Percentiles rank a stretch among this genome's conserved stretches.
phyloP scores from a whole-genome alignment of 2,329 filamentous ascomycete species.

The Aspergillus sp. region DNA sequence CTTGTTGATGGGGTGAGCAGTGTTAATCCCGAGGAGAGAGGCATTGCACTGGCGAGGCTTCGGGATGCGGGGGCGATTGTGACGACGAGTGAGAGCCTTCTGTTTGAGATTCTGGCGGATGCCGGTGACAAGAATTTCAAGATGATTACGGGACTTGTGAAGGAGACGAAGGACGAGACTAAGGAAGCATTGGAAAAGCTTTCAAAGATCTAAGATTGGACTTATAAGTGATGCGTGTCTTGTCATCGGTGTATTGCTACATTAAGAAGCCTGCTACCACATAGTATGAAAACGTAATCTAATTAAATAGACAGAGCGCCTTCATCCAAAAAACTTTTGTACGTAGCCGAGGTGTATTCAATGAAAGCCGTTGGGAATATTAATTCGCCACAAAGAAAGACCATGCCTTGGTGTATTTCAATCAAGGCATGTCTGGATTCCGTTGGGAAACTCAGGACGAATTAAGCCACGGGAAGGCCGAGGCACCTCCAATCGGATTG shows the following conservation, averaged over 20 bases:
- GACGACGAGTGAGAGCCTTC: slow-evolving; percentile 82
- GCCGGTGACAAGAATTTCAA: slow-evolving; percentile 70
- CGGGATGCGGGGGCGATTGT: slow-evolving; percentile 73
- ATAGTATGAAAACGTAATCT: slow-evolving; percentile 6
- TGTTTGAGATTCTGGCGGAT: slow-evolving; percentile 89
- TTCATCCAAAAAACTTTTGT: slow-evolving; percentile 10
- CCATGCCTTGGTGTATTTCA: slow-evolving; percentile 24
- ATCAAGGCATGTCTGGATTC: slow-evolving; percentile 19
- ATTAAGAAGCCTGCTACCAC: slow-evolving; percentile 12
- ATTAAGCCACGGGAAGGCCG: slow-evolving; percentile 92
- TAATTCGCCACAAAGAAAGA: neutral
- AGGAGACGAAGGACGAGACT: slow-evolving; percentile 71
- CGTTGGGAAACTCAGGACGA: slow-evolving; percentile 26
- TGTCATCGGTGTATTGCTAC: slow-evolving; percentile 11
- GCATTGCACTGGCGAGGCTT: slow-evolving; percentile 73
- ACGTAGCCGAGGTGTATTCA: neutral
- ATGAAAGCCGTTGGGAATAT: slow-evolving; percentile 1
- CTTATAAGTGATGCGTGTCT: neutral
- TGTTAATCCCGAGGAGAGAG: slow-evolving; percentile 79
- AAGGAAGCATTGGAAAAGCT: slow-evolving; percentile 66
- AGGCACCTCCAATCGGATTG: slow-evolving; percentile 89
- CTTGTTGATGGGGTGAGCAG: slow-evolving; percentile 87
- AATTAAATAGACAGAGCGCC: neutral
- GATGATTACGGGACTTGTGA: slow-evolving; percentile 72
- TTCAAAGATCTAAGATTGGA: slow-evolving; percentile 53